Evolutionary conservation across 1,139 yeast species (phyloP).

Genomic region (Schizosaccharomyces versatilis): DNA sequence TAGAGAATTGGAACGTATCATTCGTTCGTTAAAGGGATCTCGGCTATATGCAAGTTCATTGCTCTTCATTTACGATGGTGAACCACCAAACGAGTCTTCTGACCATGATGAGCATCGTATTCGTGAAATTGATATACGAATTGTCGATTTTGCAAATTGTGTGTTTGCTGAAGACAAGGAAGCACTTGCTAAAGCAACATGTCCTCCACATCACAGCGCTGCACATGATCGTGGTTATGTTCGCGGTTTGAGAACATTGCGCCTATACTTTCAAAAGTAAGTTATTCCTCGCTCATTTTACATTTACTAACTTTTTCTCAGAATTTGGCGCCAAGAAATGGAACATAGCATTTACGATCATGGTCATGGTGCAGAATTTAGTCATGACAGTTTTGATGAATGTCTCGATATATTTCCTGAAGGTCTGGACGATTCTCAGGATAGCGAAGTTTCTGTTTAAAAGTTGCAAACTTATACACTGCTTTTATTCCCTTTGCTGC

Average conservation of each 20-base stretch:
- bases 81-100: constrained; percentile 7
- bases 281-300: neutral
- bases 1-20: constrained; percentile 33
- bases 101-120: neutral
- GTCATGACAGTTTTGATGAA: neutral
- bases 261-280: constrained; percentile 28
- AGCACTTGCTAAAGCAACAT: constrained; percentile 23
- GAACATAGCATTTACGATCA: constrained; percentile 1
- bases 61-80: constrained; percentile 70
- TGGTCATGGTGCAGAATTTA: neutral
- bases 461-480: too few relatives aligned
- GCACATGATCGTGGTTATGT: constrained; percentile 64
- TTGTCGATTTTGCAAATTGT: constrained; percentile 91
- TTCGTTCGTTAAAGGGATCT: constrained; percentile 45
- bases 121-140: constrained; percentile 31
- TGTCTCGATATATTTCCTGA: neutral
- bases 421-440: neutral
- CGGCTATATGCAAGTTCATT: constrained; percentile 82
- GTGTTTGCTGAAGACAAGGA: constrained; percentile 41
- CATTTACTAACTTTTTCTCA: neutral
- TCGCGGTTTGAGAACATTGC: constrained; percentile 52
- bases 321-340: constrained; percentile 2
- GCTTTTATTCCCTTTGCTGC: too few relatives aligned
- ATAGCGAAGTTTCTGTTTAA: neutral
- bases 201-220: constrained; percentile 46